Conservation (phyloP, 805 yeast species). For the Cyberlindnera mrakii region DNA sequence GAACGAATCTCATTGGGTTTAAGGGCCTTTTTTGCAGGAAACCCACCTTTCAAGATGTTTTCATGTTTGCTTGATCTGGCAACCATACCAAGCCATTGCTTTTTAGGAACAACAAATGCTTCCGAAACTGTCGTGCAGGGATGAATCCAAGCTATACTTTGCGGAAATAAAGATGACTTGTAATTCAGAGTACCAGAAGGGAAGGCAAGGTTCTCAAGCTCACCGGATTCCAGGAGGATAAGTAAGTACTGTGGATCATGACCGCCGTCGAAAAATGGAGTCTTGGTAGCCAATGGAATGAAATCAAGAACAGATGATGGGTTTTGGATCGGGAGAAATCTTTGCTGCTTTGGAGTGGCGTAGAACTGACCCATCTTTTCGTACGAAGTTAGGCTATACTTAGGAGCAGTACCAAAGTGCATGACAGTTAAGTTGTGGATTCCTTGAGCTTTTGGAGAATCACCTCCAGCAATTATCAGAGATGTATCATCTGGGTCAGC, state of each 20-base stretch:
- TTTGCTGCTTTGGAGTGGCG: conserved; percentile 49
- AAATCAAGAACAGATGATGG: conserved; percentile 38
- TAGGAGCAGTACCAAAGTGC: conserved; percentile 76
- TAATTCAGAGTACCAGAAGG: conserved; percentile 49
- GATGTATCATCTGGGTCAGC: conserved; percentile 77
- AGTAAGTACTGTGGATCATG: conserved; percentile 69
- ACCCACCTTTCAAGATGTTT: conserved; percentile 72
- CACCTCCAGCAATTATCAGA: conserved; percentile 65
- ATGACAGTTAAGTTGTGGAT: conserved; percentile 46
- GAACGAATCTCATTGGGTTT: conserved; percentile 47
- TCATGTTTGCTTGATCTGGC: conserved; percentile 37
- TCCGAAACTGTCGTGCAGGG: conserved; percentile 58
- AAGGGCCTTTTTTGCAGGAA: conserved; percentile 47
- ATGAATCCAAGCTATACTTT: conserved; percentile 70
- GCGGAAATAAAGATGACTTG: conserved; percentile 65
- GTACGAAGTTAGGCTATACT: conserved; percentile 75
- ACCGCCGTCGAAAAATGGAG: conserved; percentile 76
- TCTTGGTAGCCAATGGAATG: conserved; percentile 48
- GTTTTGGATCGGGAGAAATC: conserved; percentile 48
- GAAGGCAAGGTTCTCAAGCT: conserved; percentile 53
- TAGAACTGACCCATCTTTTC: conserved; percentile 78
- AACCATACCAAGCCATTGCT: conserved; percentile 78
- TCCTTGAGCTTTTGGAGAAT: conserved; percentile 35
- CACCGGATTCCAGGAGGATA: conserved; percentile 55
- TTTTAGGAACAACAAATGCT: conserved; percentile 52